A percentile compares a stretch with the other conserved stretches of the same genome.
Conservation (phyloP, 192 early-diverging fungal species). For the Tieghemiomyces parasiticus region DNA sequence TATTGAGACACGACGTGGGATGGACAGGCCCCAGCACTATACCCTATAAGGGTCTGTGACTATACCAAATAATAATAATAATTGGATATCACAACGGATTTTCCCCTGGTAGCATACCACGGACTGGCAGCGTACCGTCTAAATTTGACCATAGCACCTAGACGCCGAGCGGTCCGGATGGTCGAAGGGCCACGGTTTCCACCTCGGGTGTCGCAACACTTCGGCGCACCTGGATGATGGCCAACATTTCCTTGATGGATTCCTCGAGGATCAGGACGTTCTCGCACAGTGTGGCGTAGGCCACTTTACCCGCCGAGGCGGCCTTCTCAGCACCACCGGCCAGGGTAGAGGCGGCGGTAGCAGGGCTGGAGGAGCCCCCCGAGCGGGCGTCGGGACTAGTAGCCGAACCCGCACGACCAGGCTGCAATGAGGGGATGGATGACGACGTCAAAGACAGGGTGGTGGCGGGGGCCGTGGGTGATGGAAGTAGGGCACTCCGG, state of each 20-base stretch:
- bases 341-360: slow-evolving; percentile 6
- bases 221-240: slow-evolving; percentile 61
- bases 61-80: too few relatives aligned
- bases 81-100: too few relatives aligned
- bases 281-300: slow-evolving; percentile 45
- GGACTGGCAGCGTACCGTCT: too few relatives aligned
- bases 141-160: too few relatives aligned
- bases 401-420: slow-evolving; percentile 9
- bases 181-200: too few relatives aligned
- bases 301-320: slow-evolving; percentile 17
- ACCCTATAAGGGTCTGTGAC: neutral
- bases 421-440: slow-evolving; percentile 11
- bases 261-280: slow-evolving; percentile 90
- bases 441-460: neutral
- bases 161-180: too few relatives aligned
- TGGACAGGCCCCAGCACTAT: neutral
- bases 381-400: slow-evolving; percentile 8
- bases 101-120: too few relatives aligned
- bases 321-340: neutral
- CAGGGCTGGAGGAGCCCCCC: slow-evolving; percentile 1
- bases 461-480: neutral
- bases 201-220: too few relatives aligned
- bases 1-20: neutral
- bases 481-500: too few relatives aligned
- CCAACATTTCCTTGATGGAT: slow-evolving; percentile 79